Percentiles rank a stretch among this genome's conserved stretches.
These are phyloP conservation scores for Nigrospora osmanthi DNA, from an alignment of 2,329 filamentous ascomycete species.

Conservation along the genomic window DNA sequence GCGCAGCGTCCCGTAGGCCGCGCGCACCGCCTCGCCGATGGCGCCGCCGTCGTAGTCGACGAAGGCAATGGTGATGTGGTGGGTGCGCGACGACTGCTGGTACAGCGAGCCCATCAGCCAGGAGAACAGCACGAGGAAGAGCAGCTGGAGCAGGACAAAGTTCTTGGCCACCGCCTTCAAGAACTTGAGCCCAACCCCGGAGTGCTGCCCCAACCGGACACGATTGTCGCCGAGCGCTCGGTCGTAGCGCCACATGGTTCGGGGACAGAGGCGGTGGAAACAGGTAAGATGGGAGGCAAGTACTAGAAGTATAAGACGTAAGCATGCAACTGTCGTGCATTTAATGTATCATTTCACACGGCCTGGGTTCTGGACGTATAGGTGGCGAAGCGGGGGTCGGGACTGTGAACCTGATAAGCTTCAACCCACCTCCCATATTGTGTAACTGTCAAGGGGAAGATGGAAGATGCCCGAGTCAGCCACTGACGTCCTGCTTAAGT, in stretches of 20 bases:
- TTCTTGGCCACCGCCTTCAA: slow-evolving; percentile 14
- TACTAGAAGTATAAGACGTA: too few species aligned
- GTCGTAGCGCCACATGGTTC: slow-evolving; percentile 1
- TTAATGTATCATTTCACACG: too few species aligned
- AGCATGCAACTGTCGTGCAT: too few species aligned
- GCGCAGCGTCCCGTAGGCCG: slow-evolving; percentile 20
- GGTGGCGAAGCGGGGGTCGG: too few species aligned
- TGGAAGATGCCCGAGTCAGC: too few species aligned
- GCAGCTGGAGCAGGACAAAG: slow-evolving; percentile 24
- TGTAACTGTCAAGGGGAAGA: too few species aligned
- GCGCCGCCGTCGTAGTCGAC: slow-evolving; percentile 29
- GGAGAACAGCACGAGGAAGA: slow-evolving; percentile 25
- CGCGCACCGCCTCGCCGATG: slow-evolving; percentile 21
- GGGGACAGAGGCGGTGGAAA: too few species aligned
- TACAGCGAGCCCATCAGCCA: slow-evolving; percentile 29
- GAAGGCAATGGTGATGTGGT: slow-evolving; percentile 24
- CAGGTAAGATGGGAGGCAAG: too few species aligned
- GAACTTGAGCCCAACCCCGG: slow-evolving; percentile 4
- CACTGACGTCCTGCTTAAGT: too few species aligned
- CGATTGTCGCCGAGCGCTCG: background rate
- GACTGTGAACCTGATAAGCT: too few species aligned
- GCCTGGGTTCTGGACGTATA: too few species aligned
- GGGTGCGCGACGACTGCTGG: slow-evolving; percentile 18
- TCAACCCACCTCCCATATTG: too few species aligned
- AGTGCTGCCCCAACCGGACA: background rate